Conservation (phyloP, 1,139 yeast species). For the Hyphopichia burtonii region DNA sequence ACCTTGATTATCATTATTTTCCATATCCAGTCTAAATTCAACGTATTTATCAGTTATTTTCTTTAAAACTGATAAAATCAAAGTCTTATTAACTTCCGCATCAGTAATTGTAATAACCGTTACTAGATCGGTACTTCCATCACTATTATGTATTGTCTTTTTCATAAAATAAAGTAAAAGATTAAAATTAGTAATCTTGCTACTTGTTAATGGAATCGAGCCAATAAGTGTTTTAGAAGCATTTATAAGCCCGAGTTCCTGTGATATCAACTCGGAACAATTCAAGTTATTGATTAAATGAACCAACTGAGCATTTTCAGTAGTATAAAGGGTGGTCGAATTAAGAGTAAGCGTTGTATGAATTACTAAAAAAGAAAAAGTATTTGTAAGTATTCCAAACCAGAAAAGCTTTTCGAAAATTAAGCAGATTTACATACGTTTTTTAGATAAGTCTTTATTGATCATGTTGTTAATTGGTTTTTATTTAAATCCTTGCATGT, state of each 20-base stretch:
- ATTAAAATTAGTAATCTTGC: conserved; percentile 29
- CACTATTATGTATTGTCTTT: conserved; percentile 36
- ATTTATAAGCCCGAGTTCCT: conserved; percentile 53
- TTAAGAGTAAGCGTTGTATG: conserved; percentile 50
- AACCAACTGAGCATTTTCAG: conserved; percentile 46
- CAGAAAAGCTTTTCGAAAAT: not conserved
- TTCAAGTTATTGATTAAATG: conserved; percentile 41
- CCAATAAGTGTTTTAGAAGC: conserved; percentile 47
- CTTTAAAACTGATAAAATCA: conserved; percentile 47
- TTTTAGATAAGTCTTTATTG: conserved; percentile 26
- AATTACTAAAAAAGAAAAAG: conserved; percentile 31
- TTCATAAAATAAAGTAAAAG: conserved; percentile 51
- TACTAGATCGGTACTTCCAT: conserved; percentile 49
- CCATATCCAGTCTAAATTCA: conserved; percentile 29
- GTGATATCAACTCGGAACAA: conserved; percentile 55
- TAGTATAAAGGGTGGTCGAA: conserved; percentile 56
- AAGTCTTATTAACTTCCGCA: conserved; percentile 41
- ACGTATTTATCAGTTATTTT: conserved; percentile 50
- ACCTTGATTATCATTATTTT: conserved; percentile 12
- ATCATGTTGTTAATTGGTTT: conserved; percentile 12
- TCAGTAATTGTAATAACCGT: conserved; percentile 51
- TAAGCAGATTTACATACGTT: conserved; percentile 24
- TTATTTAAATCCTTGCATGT: not conserved
- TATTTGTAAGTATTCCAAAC: not conserved
- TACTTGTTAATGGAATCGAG: conserved; percentile 35